Evolutionary conservation across 2,329 filamentous ascomycete species (phyloP).

Genomic region (Fusarium brachygibbosum): DNA sequence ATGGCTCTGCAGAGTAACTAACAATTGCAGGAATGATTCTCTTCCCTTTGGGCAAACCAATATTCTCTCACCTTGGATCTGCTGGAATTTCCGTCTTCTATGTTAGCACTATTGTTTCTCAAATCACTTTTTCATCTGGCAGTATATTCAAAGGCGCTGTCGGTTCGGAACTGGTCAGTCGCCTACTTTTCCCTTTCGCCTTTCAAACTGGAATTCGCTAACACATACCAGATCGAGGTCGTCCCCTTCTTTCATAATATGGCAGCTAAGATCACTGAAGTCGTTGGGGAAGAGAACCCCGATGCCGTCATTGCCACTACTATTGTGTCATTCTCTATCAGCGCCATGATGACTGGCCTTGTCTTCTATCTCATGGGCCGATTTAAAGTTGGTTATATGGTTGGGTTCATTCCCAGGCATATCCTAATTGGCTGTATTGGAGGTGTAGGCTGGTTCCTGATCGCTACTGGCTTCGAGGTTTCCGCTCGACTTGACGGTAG

Average conservation of each 20-base stretch:
- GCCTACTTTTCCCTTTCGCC: not conserved
- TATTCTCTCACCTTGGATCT: slow-evolving; percentile 88
- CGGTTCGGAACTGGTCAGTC: slow-evolving; percentile 87
- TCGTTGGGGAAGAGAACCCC: slow-evolving; percentile 83
- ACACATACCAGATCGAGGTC: slow-evolving; percentile 80
- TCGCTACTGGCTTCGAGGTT: slow-evolving; percentile 93
- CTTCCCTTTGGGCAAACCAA: slow-evolving; percentile 88
- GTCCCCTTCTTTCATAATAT: slow-evolving; percentile 99
- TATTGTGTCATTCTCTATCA: slow-evolving; percentile 90
- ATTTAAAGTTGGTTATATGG: slow-evolving; percentile 89
- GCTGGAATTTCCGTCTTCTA: slow-evolving; percentile 99
- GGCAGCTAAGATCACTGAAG: slow-evolving; percentile 86
- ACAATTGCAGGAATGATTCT: slow-evolving; percentile 81
- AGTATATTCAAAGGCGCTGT: slow-evolving; percentile 92
- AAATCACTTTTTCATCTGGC: slow-evolving; percentile 87
- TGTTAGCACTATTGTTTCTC: slow-evolving; percentile 94
- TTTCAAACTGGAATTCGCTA: slow-evolving; percentile 1
- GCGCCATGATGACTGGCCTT: slow-evolving; percentile 88
- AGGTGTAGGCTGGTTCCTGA: slow-evolving; percentile 94
- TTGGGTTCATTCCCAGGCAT: slow-evolving; percentile 96
- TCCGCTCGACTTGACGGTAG: slow-evolving; percentile 89
- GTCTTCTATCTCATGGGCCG: slow-evolving; percentile 93
- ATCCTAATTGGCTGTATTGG: slow-evolving; percentile 98
- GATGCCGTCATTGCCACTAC: slow-evolving; percentile 94
- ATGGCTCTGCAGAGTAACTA: slow-evolving; percentile 17